Base-by-base conservation (phyloP, 495 filamentous ascomycete species). In the Neurospora tetrasperma region DNA sequence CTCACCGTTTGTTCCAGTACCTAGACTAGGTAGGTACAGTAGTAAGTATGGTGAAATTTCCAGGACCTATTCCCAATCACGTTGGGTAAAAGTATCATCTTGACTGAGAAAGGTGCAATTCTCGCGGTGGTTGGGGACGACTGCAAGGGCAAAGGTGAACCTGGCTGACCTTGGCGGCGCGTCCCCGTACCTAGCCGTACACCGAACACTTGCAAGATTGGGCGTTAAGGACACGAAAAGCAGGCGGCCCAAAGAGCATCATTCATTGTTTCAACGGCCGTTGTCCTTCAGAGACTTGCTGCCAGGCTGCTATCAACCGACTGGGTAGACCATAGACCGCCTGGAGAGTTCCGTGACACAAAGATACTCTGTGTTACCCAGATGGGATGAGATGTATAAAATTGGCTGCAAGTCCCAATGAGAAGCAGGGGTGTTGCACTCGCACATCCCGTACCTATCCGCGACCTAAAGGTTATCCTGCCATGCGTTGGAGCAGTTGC, bases 251-350 rank as follows among this genome's bases (percentile, higher is more conserved):
- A 35, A 62, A 62, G 27, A 35, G 14, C 14, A 35, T 35, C 23
- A 2, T 35, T 5, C 54, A 62, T 10, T 71, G 43, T 71, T 48
- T 71, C 70, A 71, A 71, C 70, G 70, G 70, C 70, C 20, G 42
- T 71, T 71, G 42, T 27, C 70, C 70, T n/a, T 54, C 43, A 48
- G 70, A 66, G 42, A 43, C 70, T n/a, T 71, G 70, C 42, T 43
- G 23, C 4, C 35, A 0, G 70, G 70, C 70, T 71, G 70, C n/a
- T 8, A 71, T 31, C 54, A 62, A 62, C 54, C 54, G 27, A 62
- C 27, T 62, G 27, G 27, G 6, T 62, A 62, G 31, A 35, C 6
- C 54, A 35, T 35, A 62, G 54, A 62, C 54, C 54, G 54, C 54
- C 54, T 18, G 27, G 27, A 62, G 54, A 62, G 54, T 62, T 62